Evolutionary conservation across 2,329 filamentous ascomycete genomes (phyloP).

Genomic region (Macrophomina pseudophaseolina): DNA sequence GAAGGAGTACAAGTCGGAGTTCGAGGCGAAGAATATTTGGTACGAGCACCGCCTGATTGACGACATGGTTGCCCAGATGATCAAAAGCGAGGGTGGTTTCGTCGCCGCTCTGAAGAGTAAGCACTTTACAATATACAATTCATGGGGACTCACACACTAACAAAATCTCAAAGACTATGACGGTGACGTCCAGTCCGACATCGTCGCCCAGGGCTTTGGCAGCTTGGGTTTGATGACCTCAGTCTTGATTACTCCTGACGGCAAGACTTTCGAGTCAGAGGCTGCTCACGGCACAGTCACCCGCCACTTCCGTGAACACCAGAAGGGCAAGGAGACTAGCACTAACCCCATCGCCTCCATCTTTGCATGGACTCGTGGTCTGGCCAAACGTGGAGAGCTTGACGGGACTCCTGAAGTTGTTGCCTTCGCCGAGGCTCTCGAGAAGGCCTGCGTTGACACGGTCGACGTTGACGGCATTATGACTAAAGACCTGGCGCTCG

Average conservation of each 20-base stretch:
- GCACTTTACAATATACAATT: conserved; percentile 39
- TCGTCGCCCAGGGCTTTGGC: conserved; percentile 97
- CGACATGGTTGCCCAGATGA: conserved; percentile 99
- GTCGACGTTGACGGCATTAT: conserved; percentile 94
- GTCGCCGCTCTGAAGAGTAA: conserved; percentile 98
- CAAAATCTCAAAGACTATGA: conserved; percentile 78
- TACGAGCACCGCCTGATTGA: conserved; percentile 99
- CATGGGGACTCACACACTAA: conserved; percentile 32
- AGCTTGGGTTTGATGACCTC: conserved; percentile 99
- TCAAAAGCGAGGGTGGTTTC: conserved; percentile 96
- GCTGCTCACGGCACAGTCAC: conserved; percentile 98
- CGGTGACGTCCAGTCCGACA: conserved; percentile 97
- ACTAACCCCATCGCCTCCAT: conserved; percentile 99
- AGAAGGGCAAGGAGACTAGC: conserved; percentile 95
- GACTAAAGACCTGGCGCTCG: conserved; percentile 98
- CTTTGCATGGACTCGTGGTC: conserved; percentile 97
- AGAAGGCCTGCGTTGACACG: conserved; percentile 91
- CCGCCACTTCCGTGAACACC: conserved; percentile 97
- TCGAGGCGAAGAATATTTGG: conserved; percentile 93
- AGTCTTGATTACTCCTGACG: conserved; percentile 93
- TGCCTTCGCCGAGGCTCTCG: conserved; percentile 86
- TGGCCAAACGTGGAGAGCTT: conserved; percentile 89
- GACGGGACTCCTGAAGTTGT: conserved; percentile 92
- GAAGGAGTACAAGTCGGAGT: conserved; percentile 80
- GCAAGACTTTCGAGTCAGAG: conserved; percentile 96